Conservation (phyloP, 2,329 filamentous ascomycete species). For the Beauveria caledonica region DNA sequence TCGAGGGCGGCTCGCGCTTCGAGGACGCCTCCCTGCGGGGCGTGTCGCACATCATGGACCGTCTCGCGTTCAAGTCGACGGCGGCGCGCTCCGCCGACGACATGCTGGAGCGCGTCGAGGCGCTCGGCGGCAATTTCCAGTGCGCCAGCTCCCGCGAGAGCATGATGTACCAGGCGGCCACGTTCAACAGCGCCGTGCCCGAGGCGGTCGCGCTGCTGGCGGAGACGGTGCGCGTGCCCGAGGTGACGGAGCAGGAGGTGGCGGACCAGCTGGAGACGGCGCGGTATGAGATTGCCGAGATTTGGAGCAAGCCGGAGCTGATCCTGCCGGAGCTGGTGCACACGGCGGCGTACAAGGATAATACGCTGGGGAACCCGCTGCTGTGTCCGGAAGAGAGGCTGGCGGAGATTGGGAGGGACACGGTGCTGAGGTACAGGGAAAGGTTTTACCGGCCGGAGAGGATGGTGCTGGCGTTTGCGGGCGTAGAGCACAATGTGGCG, state of each 20-base stretch:
- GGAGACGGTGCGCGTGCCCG: constrained; percentile 83
- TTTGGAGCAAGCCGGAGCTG: constrained; percentile 94
- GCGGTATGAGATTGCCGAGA: constrained; percentile 91
- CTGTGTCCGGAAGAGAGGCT: constrained; percentile 84
- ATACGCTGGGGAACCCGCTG: constrained; percentile 89
- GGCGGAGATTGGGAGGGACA: constrained; percentile 60
- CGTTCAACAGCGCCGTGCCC: constrained; percentile 88
- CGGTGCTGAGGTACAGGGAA: constrained; percentile 70
- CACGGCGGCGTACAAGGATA: constrained; percentile 90
- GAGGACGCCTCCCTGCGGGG: constrained; percentile 79
- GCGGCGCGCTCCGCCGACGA: constrained; percentile 63
- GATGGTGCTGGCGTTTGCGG: constrained; percentile 92
- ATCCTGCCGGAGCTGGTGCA: constrained; percentile 94
- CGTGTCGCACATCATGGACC: constrained; percentile 92
- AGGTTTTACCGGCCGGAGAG: constrained; percentile 83
- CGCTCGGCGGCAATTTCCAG: constrained; percentile 89
- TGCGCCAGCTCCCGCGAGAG: constrained; percentile 92
- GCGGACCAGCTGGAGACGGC: constrained; percentile 81
- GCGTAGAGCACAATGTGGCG: constrained; percentile 74
- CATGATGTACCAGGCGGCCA: constrained; percentile 97
- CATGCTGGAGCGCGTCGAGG: constrained; percentile 82
- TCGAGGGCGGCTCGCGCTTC: constrained; percentile 91
- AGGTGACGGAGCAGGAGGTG: constrained; percentile 81
- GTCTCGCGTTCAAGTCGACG: constrained; percentile 90
- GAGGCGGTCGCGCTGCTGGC: constrained; percentile 76